These are phyloP conservation scores for Vaccinium myrtillus DNA, from an alignment of 148 eudicot genomes.

Conservation along the genomic window DNA sequence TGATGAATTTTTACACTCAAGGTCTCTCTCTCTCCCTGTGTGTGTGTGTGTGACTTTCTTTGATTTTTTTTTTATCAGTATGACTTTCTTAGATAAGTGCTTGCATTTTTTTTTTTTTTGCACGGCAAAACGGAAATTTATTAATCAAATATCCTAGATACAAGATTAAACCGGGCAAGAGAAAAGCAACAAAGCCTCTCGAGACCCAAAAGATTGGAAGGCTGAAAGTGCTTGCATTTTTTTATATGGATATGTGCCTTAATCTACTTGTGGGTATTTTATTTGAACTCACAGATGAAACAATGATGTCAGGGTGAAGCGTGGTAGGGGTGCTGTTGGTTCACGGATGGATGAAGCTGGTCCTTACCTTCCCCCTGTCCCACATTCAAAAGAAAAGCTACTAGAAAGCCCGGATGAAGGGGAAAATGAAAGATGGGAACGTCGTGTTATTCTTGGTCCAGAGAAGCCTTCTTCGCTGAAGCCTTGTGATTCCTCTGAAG, in stretches of 20 bases:
- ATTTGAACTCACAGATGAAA: background rate
- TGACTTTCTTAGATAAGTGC: background rate
- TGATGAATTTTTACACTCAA: slow-evolving; percentile 74
- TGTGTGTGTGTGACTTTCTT: background rate
- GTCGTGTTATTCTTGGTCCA: slow-evolving; percentile 52
- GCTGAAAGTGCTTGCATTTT: background rate
- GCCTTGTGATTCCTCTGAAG: slow-evolving; percentile 43
- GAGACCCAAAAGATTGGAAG: too few species aligned
- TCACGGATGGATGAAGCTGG: slow-evolving; percentile 97
- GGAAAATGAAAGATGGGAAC: slow-evolving; percentile 21
- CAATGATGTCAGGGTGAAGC: slow-evolving; percentile 61
- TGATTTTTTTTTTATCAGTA: background rate
- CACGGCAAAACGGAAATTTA: too few species aligned
- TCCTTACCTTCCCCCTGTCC: slow-evolving; percentile 55
- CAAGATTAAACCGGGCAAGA: too few species aligned
- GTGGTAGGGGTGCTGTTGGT: slow-evolving; percentile 90
- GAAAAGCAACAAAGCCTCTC: too few species aligned
- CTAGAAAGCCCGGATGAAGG: slow-evolving; percentile 19
- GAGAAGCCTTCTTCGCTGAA: slow-evolving; percentile 49
- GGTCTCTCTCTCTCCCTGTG: slow-evolving; percentile 33
- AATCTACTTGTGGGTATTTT: background rate
- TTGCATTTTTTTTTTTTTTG: background rate
- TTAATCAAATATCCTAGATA: too few species aligned
- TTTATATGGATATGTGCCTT: background rate
- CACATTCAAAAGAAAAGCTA: slow-evolving; percentile 30